Percentiles rank a stretch among this genome's conserved stretches.
These are phyloP conservation scores for Przewalskia tangutica DNA, from an alignment of 257 asterid genomes.

Conservation along the genomic window DNA sequence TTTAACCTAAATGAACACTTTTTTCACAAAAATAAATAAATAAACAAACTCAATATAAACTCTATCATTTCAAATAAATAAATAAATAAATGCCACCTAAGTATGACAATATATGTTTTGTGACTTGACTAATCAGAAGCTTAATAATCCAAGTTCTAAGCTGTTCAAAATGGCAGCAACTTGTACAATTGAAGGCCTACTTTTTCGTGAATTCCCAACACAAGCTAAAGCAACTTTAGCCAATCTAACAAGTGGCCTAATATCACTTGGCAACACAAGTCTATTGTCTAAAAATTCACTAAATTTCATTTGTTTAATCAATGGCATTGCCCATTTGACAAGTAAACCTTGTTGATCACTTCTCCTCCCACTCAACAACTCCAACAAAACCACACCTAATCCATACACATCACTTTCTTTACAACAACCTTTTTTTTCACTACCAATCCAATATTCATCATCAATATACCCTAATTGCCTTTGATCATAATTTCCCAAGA, in stretches of 20 bases:
- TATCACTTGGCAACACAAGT: conserved; percentile 33
- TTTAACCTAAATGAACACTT: background rate
- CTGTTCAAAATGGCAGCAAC: conserved; percentile 45
- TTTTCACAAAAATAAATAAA: background rate
- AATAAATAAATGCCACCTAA: background rate
- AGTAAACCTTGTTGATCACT: conserved; percentile 32
- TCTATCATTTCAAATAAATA: background rate
- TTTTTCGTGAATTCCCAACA: conserved; percentile 55
- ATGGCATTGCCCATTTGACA: conserved; percentile 64
- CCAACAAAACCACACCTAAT: conserved; percentile 72
- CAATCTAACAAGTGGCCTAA: conserved; percentile 48
- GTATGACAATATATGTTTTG: background rate
- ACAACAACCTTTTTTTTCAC: conserved; percentile 30
- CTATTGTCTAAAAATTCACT: conserved; percentile 65
- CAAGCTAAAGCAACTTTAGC: conserved; percentile 71
- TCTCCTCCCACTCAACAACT: conserved; percentile 67
- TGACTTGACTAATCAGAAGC: background rate
- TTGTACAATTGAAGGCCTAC: conserved; percentile 51
- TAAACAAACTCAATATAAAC: background rate
- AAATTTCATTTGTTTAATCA: conserved; percentile 47
- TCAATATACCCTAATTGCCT: conserved; percentile 44
- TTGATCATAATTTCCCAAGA: conserved; percentile 30
- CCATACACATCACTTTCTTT: conserved; percentile 83
- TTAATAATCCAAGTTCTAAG: conserved; percentile 31
- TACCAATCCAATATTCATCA: conserved; percentile 37